Evolutionary conservation across 169 alveolate species (phyloP), one percentile per base, ranked within the genome.

Genomic region (Ophryocystis elektroscirrha): DNA sequence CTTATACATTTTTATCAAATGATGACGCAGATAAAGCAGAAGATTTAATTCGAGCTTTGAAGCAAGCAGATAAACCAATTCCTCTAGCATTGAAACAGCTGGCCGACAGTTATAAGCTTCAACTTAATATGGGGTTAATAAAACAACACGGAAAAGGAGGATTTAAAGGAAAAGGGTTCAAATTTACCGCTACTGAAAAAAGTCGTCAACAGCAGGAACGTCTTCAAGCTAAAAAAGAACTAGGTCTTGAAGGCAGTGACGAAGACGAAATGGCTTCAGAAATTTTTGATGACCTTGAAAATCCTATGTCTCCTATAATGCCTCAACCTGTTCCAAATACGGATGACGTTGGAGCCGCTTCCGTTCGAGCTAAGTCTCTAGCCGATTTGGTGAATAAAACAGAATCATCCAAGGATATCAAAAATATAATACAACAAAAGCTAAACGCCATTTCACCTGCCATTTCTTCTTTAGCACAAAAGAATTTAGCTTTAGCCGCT

Each of bases 121-220:
- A 51, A 63, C 49, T 63, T 44, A 63, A 63, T 53, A 7, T 59
- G 63, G 73, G 60, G 68, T 64, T 65, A 70, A 84, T 23, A 51
- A 73, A 60, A 62, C 63, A 54, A 87, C 81, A 24, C 67, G 69
- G 53, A 68, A 74, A 69, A 63, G 78, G 73, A 44, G 94, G 94
- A 0, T 83, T 78, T 59, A 83, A 79, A 15, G 98, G 98, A 18
- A 71, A 81, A 32, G 97, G 97, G 15, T 92, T 71, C 68, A 78
- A 84, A 51, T 89, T 84, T 56, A 74, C 81, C 23, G 80, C 77
- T 12, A 65, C 84, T 38, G 97, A 89, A 71, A 74, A 73, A 59
- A 76, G 79, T 1, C 72, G 89, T 28, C 77, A 67, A 27, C 83
- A 83, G 56, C 77, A 81, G 37, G 74, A 65, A 32, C 63, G 86